Evolutionary conservation across 176 grass and related monocot genomes (phyloP), one percentile per base, ranked within the genome.

Genomic region (Aegilops speltoides): DNA sequence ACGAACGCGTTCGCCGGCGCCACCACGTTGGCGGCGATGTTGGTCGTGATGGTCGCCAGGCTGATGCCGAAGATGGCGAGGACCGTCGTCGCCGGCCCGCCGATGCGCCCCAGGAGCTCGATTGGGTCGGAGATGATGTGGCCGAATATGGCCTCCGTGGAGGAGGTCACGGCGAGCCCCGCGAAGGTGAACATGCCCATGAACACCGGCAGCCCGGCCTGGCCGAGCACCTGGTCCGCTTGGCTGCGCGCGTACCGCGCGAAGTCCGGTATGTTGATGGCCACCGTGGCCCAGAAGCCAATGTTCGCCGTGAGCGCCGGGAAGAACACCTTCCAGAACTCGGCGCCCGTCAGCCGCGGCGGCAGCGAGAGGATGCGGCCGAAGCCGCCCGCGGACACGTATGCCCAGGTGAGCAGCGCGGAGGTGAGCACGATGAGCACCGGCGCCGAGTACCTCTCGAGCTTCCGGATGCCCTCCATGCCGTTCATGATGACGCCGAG

Each of bases 221-320:
- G 96, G 64, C 94, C 97, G 66, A 96, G 76, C 72, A 96, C 91
- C 73, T 98, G 94, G 80, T 98, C 94, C 40, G 86, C 85, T 33
- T 98, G 94, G 79, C 88, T 94, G 16, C 93, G 88, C n/a, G 90
- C 94, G 73, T 92, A 98, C 80, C 94, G 82, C 23, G 92, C 80
- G 84, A 98, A 98, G 87, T 96, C 97, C 3, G 97, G 97, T 20
- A 98, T 96, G 90, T 98, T 98, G 79, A 96, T 81, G 43, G 94
- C 93, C 77, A 98, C 86, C 5, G 94, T 98, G 17, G 94, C 97
- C 97, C 97, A 98, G 92, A 94, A 98, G 87, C 97, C 94, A 46
- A 98, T 91, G 92, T 96, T 98, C 5, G 97, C 97, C 16, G 94
- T 96, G 79, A 98, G 94, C 31, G 94, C 72, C 3, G 94, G 94